Evolutionary conservation across 2,329 filamentous ascomycete genomes (phyloP), one percentile per base, ranked within the genome.

Genomic region (Aspergillus novoparasiticus): DNA sequence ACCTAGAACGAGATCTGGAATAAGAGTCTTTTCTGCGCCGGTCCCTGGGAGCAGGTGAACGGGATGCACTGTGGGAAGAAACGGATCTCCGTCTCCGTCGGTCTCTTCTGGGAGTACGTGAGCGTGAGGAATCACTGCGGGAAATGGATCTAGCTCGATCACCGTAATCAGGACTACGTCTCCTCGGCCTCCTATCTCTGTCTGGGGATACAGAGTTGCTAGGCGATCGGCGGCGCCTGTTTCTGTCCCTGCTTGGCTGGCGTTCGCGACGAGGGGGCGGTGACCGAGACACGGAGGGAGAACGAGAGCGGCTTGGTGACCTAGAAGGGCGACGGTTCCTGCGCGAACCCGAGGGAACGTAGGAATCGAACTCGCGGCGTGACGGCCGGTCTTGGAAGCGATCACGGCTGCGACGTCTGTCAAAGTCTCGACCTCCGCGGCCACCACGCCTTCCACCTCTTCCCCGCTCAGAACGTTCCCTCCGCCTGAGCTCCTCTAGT

Each of bases 401-500:
- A 61, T 81, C 78, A 28, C 81, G 81, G 66, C 82, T 81, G 61
- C 84, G 79, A 23, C 83, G 81, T 63, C 85, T 80, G 63, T 85
- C 83, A 65, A 80, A 82, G 62, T 83, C 80, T 61, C 77, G 75
- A 61, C 73, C 71, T 60, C 73, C 72, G 51, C 74, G 75, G 58
- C 75, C 75, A 48, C 77, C 73, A 59, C 76, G 73, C 60, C 79
- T 70, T 62, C 76, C 71, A 39, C 77, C 76, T 56, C 78, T 72
- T 46, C 69, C 70, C 21, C 78, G 77, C 50, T 81, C 78, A 19
- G 71, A 72, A 50, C 81, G 77, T 64, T 83, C 81, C 57, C 79
- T 75, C 62, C 90, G 88, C 73, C 91, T 87, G 59, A 92, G 81
- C 46, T 85, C 84, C 66, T 90, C 86, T 48, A 92, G 72, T 58